phyloP scores from a whole-genome alignment of 148 eudicot genomes.

The Vaccinium darrowii region DNA sequence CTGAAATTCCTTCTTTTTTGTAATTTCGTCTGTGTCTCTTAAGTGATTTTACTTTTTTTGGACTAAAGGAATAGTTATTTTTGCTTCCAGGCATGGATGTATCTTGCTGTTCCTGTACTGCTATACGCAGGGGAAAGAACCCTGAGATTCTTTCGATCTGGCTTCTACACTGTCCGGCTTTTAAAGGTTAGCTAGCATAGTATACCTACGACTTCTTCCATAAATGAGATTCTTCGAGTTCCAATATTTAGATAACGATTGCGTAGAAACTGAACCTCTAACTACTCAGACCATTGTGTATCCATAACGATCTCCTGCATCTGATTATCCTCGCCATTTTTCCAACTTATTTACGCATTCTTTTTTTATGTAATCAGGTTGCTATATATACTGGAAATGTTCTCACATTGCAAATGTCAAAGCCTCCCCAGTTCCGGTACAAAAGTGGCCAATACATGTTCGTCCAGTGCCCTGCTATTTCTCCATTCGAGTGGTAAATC shows the following conservation, averaged over 20 bases:
- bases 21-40: not conserved
- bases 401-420: conserved; percentile 90
- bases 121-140: conserved; percentile 93
- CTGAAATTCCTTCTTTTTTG: not conserved
- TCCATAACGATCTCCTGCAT: not conserved
- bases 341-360: not conserved
- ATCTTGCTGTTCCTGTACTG: conserved; percentile 81
- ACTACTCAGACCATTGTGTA: not conserved
- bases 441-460: conserved; percentile 99
- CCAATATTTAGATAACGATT: not conserved
- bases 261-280: not conserved
- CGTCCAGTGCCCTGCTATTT: conserved; percentile 93
- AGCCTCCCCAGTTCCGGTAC: conserved; percentile 79
- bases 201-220: not conserved
- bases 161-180: conserved; percentile 59
- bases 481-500: conserved; percentile 90
- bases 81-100: conserved; percentile 87
- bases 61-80: not conserved
- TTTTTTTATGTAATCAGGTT: conserved; percentile 44
- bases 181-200: conserved; percentile 58
- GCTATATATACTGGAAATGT: conserved; percentile 89
- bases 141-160: conserved; percentile 80
- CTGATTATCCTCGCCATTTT: not conserved
- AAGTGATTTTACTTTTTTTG: conserved; percentile 9
- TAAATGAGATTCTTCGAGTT: not conserved